Evolutionary conservation across 257 asterid species (phyloP).

Genomic region (Solanum tacnaense): DNA sequence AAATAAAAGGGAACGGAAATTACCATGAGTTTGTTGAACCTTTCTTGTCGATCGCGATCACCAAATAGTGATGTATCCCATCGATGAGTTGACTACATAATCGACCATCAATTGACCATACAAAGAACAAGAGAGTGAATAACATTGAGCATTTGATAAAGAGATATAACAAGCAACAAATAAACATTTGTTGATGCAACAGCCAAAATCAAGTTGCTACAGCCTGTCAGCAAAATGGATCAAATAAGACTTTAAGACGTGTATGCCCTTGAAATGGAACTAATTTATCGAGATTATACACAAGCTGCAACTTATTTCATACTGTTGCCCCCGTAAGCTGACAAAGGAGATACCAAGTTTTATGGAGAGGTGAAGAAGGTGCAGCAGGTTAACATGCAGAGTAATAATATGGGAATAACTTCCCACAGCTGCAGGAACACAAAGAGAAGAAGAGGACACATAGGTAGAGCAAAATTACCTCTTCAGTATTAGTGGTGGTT

Average conservation of each 20-base stretch:
- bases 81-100: constrained; percentile 55
- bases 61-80: constrained; percentile 78
- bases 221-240: not conserved
- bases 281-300: not conserved
- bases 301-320: not conserved
- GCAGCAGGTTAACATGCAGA: not conserved
- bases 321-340: not conserved
- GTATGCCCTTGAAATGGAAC: not conserved
- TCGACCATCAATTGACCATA: constrained; percentile 20
- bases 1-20: constrained; percentile 18
- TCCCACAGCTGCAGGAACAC: not conserved
- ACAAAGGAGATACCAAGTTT: not conserved
- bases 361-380: not conserved
- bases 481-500: constrained; percentile 49
- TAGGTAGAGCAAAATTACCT: constrained; percentile 39
- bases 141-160: constrained; percentile 10
- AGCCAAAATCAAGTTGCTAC: not conserved
- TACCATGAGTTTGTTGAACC: constrained; percentile 99
- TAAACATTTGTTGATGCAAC: not conserved
- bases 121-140: constrained; percentile 34
- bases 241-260: not conserved
- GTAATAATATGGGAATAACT: not conserved
- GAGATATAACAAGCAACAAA: not conserved
- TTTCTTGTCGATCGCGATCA: constrained; percentile 92
- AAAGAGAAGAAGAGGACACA: not conserved